Evolutionary conservation across 768 basidiomycete genomes (phyloP).

Genomic region (Suillus brevipes): DNA sequence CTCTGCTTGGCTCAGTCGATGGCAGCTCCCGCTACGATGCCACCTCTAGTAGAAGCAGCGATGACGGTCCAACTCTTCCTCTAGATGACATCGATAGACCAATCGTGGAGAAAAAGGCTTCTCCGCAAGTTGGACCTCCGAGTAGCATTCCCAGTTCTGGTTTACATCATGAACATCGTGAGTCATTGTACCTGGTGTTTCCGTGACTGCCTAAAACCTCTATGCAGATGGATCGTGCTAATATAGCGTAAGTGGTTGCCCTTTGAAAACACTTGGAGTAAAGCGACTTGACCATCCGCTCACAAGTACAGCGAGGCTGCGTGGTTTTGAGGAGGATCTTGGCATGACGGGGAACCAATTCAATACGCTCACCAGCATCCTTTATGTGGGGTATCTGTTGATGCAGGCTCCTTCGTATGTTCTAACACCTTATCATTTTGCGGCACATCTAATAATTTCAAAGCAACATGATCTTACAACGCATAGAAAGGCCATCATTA

Average conservation of each 20-base stretch:
- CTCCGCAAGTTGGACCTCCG: constrained; percentile 44
- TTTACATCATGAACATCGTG: constrained; percentile 50
- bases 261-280: constrained; percentile 39
- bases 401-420: constrained; percentile 75
- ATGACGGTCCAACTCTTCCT: neutral
- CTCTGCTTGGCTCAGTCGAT: too few species aligned
- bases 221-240: constrained; percentile 63
- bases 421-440: neutral
- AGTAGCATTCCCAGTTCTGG: constrained; percentile 43
- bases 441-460: neutral
- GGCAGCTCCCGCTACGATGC: neutral
- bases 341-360: neutral
- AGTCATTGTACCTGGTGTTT: constrained; percentile 15
- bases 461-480: constrained; percentile 69
- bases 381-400: constrained; percentile 68
- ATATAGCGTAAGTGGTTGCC: constrained; percentile 50
- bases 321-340: neutral
- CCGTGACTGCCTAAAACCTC: constrained; percentile 3
- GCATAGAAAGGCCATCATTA: constrained; percentile 62
- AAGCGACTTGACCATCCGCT: neutral
- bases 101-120: constrained; percentile 46
- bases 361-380: constrained; percentile 47
- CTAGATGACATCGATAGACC: constrained; percentile 22
- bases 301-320: neutral
- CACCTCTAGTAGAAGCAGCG: neutral